Conservation (phyloP, 1,139 yeast genomes). For the Taphrina deformans region DNA sequence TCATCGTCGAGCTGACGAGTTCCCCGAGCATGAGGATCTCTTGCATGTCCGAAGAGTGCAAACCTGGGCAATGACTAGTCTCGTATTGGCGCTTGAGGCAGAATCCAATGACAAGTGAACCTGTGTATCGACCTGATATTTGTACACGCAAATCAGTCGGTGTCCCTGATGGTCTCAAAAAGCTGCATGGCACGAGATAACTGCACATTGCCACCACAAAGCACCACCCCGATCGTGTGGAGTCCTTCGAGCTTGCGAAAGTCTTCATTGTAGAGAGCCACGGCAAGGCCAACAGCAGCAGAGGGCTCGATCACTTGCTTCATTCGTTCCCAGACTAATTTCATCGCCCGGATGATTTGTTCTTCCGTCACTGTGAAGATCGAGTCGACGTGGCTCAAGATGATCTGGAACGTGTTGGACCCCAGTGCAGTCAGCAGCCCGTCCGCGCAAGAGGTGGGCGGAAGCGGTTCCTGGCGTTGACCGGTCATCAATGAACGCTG, state of each 20-base stretch:
- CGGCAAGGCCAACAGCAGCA: conserved; percentile 38
- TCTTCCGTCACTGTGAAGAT: conserved; percentile 38
- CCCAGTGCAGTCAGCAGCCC: conserved; percentile 39
- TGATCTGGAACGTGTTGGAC: conserved; percentile 34
- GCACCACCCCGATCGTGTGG: conserved; percentile 36
- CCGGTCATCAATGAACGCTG: conserved; percentile 34
- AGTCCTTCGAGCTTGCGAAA: conserved; percentile 28
- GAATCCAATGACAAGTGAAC: too few relatives aligned
- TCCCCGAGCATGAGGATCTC: too few relatives aligned
- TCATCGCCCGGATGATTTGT: conserved; percentile 38
- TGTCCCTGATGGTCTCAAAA: background rate
- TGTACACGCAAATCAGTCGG: background rate
- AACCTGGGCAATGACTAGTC: too few relatives aligned
- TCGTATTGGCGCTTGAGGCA: too few relatives aligned
- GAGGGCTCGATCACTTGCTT: conserved; percentile 39
- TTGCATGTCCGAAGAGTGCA: too few relatives aligned
- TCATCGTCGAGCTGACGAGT: too few relatives aligned
- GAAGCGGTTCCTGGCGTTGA: conserved; percentile 20
- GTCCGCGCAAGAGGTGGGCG: conserved; percentile 38
- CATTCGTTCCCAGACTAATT: conserved; percentile 39
- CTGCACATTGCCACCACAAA: conserved; percentile 39
- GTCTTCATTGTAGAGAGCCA: conserved; percentile 34
- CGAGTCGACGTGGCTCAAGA: conserved; percentile 36
- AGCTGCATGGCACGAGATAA: conserved; percentile 27
- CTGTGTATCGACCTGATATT: too few relatives aligned